These are phyloP conservation scores for Wolfiporia cocos DNA, from an alignment of 1,284 basidiomycete species.

Conservation along the genomic window DNA sequence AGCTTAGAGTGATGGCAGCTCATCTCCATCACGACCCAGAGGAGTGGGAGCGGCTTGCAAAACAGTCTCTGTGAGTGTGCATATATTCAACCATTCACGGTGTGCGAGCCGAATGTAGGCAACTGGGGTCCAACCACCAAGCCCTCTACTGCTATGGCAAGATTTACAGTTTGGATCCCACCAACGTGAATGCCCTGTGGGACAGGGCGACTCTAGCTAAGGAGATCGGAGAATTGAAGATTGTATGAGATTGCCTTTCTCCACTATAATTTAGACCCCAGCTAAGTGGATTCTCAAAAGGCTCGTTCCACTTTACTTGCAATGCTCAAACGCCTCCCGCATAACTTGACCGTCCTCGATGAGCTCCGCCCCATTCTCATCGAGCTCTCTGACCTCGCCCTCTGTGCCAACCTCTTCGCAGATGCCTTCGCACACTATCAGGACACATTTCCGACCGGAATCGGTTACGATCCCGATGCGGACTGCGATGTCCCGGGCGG, in stretches of 20 bases:
- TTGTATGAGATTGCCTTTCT: slow-evolving; percentile 33
- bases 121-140: slow-evolving; percentile 72
- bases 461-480: slow-evolving; percentile 20
- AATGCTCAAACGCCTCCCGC: slow-evolving; percentile 73
- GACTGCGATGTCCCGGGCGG: slow-evolving; percentile 31
- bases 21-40: slow-evolving; percentile 82
- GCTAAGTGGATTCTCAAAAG: slow-evolving; percentile 26
- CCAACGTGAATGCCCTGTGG: slow-evolving; percentile 85
- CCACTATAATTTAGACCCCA: not conserved
- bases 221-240: slow-evolving; percentile 65
- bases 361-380: slow-evolving; percentile 79
- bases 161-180: slow-evolving; percentile 72
- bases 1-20: slow-evolving; percentile 85
- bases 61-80: slow-evolving; percentile 67
- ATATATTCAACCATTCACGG: not conserved
- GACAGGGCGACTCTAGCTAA: slow-evolving; percentile 83
- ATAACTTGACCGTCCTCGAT: slow-evolving; percentile 76
- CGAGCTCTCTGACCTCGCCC: slow-evolving; percentile 57
- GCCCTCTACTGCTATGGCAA: slow-evolving; percentile 91
- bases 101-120: slow-evolving; percentile 32
- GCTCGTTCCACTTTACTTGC: slow-evolving; percentile 73
- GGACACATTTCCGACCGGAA: slow-evolving; percentile 28
- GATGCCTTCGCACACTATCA: slow-evolving; percentile 50
- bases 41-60: slow-evolving; percentile 83
- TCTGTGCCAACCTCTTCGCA: slow-evolving; percentile 63